These are phyloP conservation scores for Adansonia digitata DNA, from an alignment of 345 rosid species.

Conservation along the genomic window DNA sequence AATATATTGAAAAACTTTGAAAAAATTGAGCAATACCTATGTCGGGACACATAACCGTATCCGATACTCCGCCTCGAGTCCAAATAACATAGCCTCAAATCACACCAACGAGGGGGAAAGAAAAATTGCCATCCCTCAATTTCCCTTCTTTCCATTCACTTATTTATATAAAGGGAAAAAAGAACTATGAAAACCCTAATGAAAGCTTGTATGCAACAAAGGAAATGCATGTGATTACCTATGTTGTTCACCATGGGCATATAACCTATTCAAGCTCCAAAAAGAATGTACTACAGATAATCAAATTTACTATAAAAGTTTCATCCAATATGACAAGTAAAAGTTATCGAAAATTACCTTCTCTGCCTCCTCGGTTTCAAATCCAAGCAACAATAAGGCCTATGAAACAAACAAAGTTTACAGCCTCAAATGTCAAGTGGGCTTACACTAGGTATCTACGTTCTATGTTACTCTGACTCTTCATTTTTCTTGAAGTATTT, in stretches of 20 bases:
- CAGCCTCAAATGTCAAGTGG: neutral
- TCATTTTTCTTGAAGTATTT: no score
- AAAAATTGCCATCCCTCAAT: neutral
- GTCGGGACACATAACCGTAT: no score
- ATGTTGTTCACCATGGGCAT: neutral
- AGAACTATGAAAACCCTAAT: neutral
- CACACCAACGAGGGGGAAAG: neutral
- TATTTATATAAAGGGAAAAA: neutral
- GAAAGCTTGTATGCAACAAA: neutral
- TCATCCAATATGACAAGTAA: neutral
- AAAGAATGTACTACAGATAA: neutral
- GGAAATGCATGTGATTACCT: neutral
- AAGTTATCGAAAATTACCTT: constrained; percentile 36
- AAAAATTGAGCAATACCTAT: neutral
- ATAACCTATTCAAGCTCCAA: neutral
- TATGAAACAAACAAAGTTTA: constrained; percentile 22
- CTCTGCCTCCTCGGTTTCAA: constrained; percentile 53
- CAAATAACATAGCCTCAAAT: neutral
- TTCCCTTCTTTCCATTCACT: neutral
- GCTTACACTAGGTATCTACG: neutral
- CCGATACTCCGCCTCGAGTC: neutral
- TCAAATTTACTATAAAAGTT: neutral
- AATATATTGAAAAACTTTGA: neutral
- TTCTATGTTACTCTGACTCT: neutral
- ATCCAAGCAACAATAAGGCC: constrained; percentile 75